Evolutionary conservation across 108 stramenopile species (phyloP).

Genomic region (Pseudonitzschia multiseries): DNA sequence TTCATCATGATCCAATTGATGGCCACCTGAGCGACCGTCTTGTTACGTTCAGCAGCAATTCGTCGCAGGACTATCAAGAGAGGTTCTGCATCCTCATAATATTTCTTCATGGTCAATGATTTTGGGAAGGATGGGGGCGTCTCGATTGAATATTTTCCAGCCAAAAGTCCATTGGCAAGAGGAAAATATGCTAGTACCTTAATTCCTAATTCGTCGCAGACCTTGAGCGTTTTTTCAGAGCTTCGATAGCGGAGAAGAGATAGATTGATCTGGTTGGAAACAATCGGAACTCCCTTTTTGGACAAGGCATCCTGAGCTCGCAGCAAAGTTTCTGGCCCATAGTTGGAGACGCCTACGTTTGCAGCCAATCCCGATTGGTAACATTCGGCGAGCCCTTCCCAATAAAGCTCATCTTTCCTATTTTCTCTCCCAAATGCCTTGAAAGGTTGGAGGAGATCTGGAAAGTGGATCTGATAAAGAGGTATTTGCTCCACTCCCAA

Average conservation of each 20-base stretch:
- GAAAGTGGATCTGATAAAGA: conserved; percentile 7
- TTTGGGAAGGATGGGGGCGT: conserved; percentile 23
- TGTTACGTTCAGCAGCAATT: conserved; percentile 41
- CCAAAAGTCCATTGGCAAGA: conserved; percentile 75
- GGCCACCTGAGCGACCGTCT: conserved; percentile 78
- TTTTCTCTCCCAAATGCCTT: neutral
- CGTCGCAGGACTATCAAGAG: conserved; percentile 51
- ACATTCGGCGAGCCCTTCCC: conserved; percentile 15
- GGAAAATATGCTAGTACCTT: conserved; percentile 66
- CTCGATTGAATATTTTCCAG: conserved; percentile 15
- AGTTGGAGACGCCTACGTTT: conserved; percentile 70
- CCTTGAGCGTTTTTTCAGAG: conserved; percentile 51
- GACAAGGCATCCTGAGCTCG: conserved; percentile 63
- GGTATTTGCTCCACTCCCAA: conserved; percentile 8
- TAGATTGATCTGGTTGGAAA: conserved; percentile 72
- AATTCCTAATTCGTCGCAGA: conserved; percentile 60
- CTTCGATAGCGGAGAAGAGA: conserved; percentile 68
- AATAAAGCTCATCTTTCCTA: conserved; percentile 1
- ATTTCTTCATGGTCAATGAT: conserved; percentile 50
- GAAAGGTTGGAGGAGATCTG: conserved; percentile 4
- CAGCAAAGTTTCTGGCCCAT: conserved; percentile 61
- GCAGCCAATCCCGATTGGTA: conserved; percentile 63
- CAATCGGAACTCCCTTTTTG: conserved; percentile 55
- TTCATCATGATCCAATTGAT: conserved; percentile 74
- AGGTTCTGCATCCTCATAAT: conserved; percentile 29